Percentiles rank a stretch among this genome's conserved stretches.
Evolutionary conservation across 768 basidiomycete species (phyloP).

Genomic region (Mycena sanguinolenta): DNA sequence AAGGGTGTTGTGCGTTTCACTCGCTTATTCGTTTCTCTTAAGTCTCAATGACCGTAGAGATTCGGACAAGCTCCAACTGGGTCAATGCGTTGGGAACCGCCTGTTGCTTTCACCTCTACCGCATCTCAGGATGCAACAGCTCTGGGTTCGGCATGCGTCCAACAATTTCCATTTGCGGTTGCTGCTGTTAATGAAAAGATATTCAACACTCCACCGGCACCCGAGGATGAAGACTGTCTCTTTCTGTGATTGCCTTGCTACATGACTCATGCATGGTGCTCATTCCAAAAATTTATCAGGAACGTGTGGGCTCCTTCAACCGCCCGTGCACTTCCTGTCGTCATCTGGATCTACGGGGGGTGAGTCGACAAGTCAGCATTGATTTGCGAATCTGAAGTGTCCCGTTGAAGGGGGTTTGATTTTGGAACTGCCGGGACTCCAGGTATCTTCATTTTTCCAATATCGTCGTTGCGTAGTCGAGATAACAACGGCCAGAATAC

Average conservation of each 20-base stretch:
- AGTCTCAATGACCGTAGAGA: constrained; percentile 2
- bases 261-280: not conserved
- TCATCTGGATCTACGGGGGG: constrained; percentile 34
- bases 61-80: constrained; percentile 25
- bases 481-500: not conserved
- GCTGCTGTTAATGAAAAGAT: constrained; percentile 14
- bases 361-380: not conserved
- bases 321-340: not conserved
- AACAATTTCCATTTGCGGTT: constrained; percentile 21
- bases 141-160: constrained; percentile 23
- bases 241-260: constrained; percentile 16
- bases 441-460: too few relatives aligned
- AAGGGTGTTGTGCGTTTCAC: not conserved
- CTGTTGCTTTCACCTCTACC: constrained; percentile 24
- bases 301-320: constrained; percentile 26
- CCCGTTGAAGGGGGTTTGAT: not conserved
- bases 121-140: constrained; percentile 14
- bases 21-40: not conserved
- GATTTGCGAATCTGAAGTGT: not conserved
- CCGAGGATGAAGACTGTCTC: constrained; percentile 32
- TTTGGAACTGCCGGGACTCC: constrained; percentile 25
- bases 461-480: too few relatives aligned
- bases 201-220: constrained; percentile 18
- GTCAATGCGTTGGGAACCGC: constrained; percentile 25
- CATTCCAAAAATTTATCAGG: not conserved